Percentiles rank a stretch among this genome's conserved stretches.
phyloP scores from a whole-genome alignment of 345 rosid genomes.

The Boechera stricta region DNA sequence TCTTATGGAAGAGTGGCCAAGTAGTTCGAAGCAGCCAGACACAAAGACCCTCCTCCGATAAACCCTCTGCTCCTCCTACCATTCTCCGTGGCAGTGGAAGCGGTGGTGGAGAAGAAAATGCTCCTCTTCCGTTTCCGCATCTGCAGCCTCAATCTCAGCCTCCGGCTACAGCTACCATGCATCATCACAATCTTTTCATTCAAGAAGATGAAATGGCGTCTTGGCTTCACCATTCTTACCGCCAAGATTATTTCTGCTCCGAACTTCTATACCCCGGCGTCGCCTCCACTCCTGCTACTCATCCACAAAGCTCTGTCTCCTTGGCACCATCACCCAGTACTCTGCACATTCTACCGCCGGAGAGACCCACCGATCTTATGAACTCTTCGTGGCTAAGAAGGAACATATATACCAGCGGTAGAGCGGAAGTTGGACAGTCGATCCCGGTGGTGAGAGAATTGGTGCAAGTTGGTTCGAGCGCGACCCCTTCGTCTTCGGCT shows the following conservation, averaged over 20 bases:
- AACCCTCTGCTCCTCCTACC: constrained; percentile 28
- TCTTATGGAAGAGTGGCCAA: constrained; percentile 79
- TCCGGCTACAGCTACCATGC: constrained; percentile 30
- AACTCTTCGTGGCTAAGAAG: constrained; percentile 26
- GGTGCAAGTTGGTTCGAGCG: constrained; percentile 18
- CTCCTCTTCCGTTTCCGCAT: neutral
- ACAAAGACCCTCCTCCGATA: constrained; percentile 42
- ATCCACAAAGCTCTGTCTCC: constrained; percentile 3
- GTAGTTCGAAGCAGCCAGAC: constrained; percentile 64
- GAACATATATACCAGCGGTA: neutral
- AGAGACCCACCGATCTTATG: neutral
- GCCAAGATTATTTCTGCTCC: constrained; percentile 48
- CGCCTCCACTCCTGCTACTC: neutral
- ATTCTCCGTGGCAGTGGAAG: constrained; percentile 47
- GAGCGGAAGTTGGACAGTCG: constrained; percentile 17
- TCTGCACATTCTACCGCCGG: neutral
- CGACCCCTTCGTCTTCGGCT: constrained; percentile 9
- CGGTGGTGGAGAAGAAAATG: constrained; percentile 42
- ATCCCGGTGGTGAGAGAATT: constrained; percentile 7
- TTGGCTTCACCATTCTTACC: constrained; percentile 70
- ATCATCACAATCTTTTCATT: constrained; percentile 57
- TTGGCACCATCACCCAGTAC: neutral
- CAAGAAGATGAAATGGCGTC: constrained; percentile 84
- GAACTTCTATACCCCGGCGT: constrained; percentile 52
- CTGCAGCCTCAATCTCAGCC: neutral